Percentiles rank a stretch among this genome's conserved stretches.
Evolutionary conservation across 106 monocot genomes (phyloP).

Genomic region (Phalaenopsis aphrodite): DNA sequence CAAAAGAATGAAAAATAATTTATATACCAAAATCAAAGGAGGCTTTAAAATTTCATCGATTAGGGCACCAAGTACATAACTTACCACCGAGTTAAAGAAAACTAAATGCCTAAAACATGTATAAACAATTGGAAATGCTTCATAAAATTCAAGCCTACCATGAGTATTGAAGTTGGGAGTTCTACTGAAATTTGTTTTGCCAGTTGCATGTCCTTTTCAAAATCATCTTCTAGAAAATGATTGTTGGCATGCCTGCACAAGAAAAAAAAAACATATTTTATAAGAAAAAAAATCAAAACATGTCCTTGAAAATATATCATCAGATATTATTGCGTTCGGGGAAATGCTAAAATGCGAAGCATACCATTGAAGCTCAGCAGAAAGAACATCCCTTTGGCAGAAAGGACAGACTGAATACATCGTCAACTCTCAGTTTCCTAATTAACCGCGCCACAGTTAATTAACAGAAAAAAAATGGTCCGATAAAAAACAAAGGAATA

Average conservation of each 20-base stretch:
- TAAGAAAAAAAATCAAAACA: neutral
- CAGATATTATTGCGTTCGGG: neutral
- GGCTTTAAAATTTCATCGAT: neutral
- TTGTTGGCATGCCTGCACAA: constrained; percentile 70
- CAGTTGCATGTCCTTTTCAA: constrained; percentile 57
- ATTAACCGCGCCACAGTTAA: neutral
- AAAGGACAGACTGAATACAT: constrained; percentile 80
- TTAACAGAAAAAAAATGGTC: neutral
- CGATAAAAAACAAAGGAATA: neutral
- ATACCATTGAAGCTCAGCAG: constrained; percentile 65
- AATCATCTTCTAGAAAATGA: constrained; percentile 69
- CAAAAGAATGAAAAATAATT: neutral
- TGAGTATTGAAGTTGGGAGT: constrained; percentile 32
- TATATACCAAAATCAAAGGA: neutral
- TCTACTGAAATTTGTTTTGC: constrained; percentile 56
- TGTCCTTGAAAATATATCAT: neutral
- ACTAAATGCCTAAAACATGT: neutral
- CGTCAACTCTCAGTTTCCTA: constrained; percentile 8
- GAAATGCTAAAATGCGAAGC: neutral
- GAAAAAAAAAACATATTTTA: neutral
- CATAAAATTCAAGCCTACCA: constrained; percentile 18
- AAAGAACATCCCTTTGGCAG: constrained; percentile 41
- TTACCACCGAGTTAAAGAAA: neutral
- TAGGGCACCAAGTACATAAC: neutral
- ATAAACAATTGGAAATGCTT: neutral